Evolutionary conservation across 139 green algal genomes (phyloP), one percentile per base, ranked within the genome.

Genomic region (Chlorella ohadii): DNA sequence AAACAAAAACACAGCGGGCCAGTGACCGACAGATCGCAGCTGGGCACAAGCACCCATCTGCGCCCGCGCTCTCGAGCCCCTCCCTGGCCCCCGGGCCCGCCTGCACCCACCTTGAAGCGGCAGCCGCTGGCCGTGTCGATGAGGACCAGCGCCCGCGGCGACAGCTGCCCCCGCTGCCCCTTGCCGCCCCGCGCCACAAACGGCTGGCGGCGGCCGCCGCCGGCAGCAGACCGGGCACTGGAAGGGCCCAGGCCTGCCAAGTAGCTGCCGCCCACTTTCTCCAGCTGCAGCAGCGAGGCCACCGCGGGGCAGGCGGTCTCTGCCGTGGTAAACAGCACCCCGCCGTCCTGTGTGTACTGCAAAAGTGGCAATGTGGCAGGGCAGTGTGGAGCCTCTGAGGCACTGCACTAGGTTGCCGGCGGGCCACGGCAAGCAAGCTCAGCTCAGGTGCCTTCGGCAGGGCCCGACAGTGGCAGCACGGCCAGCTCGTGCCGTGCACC

Each of bases 41-140:
- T n/a, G n/a, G n/a, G n/a, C n/a, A n/a, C n/a, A n/a, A n/a, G n/a
- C n/a, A n/a, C n/a, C n/a, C n/a, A n/a, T n/a, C n/a, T n/a, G n/a
- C n/a, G n/a, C n/a, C n/a, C n/a, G n/a, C n/a, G n/a, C n/a, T n/a
- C n/a, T n/a, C n/a, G n/a, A n/a, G n/a, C n/a, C n/a, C n/a, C n/a
- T n/a, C n/a, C n/a, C n/a, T n/a, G n/a, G n/a, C n/a, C n/a, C n/a
- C n/a, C n/a, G n/a, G n/a, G n/a, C n/a, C n/a, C n/a, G n/a, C n/a
- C n/a, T n/a, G n/a, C n/a, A n/a, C n/a, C n/a, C 9, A 63, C 56
- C 71, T 88, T 88, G 81, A 47, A 88, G 2, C 84, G 78, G 0
- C 51, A 4, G 16, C 84, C 84, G 41, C 38, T 85, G 80, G 36
- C 19, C 38, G 66, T 47, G 55, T 88, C 84, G 0, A 88, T 85